phyloP scores from a whole-genome alignment of 2,329 filamentous ascomycete species.

The Zymoseptoria brevis region DNA sequence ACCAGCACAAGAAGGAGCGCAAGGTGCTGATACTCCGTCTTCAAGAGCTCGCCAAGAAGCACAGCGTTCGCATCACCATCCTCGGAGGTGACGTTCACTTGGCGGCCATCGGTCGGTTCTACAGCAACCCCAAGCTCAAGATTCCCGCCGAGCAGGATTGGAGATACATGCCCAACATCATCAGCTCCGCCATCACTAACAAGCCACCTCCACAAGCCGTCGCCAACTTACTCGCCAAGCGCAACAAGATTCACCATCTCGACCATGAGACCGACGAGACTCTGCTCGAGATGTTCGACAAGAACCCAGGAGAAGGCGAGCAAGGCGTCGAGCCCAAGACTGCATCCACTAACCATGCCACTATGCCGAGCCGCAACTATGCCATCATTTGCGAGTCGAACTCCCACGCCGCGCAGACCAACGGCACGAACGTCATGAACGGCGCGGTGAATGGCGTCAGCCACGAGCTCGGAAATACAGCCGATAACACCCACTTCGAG shows the following conservation, averaged over 20 bases:
- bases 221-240: constrained; percentile 53
- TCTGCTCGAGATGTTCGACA: constrained; percentile 54
- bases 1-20: constrained; percentile 84
- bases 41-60: constrained; percentile 49
- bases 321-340: constrained; percentile 52
- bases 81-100: constrained; percentile 59
- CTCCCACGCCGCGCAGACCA: constrained; percentile 22
- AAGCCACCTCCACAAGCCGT: constrained; percentile 58
- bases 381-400: constrained; percentile 53
- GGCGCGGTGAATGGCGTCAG: constrained; percentile 11
- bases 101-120: constrained; percentile 57
- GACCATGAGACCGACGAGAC: constrained; percentile 58
- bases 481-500: constrained; percentile 34
- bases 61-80: constrained; percentile 53
- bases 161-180: constrained; percentile 57
- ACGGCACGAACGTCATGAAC: constrained; percentile 16
- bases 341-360: constrained; percentile 67
- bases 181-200: constrained; percentile 60
- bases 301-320: constrained; percentile 42
- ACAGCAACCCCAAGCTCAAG: constrained; percentile 50
- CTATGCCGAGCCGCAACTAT: constrained; percentile 66
- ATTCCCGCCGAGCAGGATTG: constrained; percentile 52
- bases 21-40: constrained; percentile 60
- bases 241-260: constrained; percentile 60
- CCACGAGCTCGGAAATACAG: constrained; percentile 1